A percentile compares a stretch with the other conserved stretches of the same genome.
Evolutionary conservation across 2,329 filamentous ascomycete genomes (phyloP).

Genomic region (Alternaria incomplexa): DNA sequence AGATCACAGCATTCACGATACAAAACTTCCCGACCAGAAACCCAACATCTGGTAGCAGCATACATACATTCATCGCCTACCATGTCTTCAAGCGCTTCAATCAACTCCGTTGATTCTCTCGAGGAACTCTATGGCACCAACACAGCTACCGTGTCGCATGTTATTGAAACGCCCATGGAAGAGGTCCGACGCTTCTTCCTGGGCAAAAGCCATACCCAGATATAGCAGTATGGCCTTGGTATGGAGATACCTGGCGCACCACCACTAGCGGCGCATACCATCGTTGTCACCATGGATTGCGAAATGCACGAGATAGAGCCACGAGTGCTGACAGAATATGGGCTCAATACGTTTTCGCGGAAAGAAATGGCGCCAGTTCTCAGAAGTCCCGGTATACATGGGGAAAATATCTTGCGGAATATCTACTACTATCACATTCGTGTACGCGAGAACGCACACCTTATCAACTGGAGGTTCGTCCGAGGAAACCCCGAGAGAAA

Average conservation of each 20-base stretch:
- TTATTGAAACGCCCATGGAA: not conserved
- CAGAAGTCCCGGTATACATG: not conserved
- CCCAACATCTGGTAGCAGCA: not conserved
- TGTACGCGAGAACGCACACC: not conserved
- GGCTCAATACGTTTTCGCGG: not conserved
- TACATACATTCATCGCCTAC: not conserved
- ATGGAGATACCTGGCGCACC: not conserved
- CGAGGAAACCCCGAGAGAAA: slow-evolving; percentile 10
- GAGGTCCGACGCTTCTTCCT: not conserved
- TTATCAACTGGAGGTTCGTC: not conserved
- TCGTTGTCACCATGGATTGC: not conserved
- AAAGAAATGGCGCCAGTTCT: not conserved
- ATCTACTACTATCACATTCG: not conserved
- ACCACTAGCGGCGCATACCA: not conserved
- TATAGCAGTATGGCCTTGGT: not conserved
- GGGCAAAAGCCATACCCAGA: not conserved
- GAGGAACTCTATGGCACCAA: not conserved
- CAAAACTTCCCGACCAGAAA: not conserved
- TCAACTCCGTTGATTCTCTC: not conserved
- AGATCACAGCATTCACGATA: not conserved
- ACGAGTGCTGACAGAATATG: not conserved
- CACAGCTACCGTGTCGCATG: not conserved
- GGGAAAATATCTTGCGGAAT: not conserved
- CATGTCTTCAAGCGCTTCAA: not conserved
- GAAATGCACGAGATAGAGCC: not conserved